Evolutionary conservation across 768 basidiomycete genomes (phyloP).

Genomic region (Boletus rubropictus): DNA sequence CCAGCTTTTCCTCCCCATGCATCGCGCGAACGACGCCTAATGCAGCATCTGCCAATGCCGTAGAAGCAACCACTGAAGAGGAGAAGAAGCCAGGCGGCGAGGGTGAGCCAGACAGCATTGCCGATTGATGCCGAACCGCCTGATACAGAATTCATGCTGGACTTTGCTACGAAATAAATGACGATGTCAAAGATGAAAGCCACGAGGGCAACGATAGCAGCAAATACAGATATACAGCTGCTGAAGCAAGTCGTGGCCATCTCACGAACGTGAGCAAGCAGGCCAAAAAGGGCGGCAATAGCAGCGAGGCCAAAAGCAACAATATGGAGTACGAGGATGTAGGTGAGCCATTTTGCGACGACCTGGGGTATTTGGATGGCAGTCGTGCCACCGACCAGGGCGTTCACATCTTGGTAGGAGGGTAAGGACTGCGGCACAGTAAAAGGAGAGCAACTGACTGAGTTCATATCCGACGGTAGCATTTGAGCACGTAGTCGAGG

Average conservation of each 20-base stretch:
- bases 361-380: conserved; percentile 72
- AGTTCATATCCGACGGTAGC: conserved; percentile 85
- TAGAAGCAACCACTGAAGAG: conserved; percentile 92
- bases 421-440: conserved; percentile 4
- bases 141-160: conserved; percentile 67
- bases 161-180: conserved; percentile 84
- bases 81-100: conserved; percentile 78
- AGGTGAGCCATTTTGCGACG: conserved; percentile 92
- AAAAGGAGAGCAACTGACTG: conserved; percentile 44
- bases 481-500: conserved; percentile 65
- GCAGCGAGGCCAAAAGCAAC: conserved; percentile 75
- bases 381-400: conserved; percentile 64
- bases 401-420: conserved; percentile 62
- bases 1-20: conserved; percentile 36
- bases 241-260: conserved; percentile 83
- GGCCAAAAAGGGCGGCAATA: conserved; percentile 70
- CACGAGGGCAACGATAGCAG: conserved; percentile 68
- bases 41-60: conserved; percentile 78
- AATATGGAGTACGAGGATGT: conserved; percentile 86
- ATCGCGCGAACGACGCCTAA: conserved; percentile 47
- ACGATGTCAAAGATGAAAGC: conserved; percentile 93
- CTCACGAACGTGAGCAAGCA: conserved; percentile 83
- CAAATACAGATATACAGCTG: conserved; percentile 75
- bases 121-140: conserved; percentile 79
- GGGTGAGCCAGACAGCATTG: conserved; percentile 86